Conservation (phyloP, 345 rosid species). For the Eucalyptus tenuipes region DNA sequence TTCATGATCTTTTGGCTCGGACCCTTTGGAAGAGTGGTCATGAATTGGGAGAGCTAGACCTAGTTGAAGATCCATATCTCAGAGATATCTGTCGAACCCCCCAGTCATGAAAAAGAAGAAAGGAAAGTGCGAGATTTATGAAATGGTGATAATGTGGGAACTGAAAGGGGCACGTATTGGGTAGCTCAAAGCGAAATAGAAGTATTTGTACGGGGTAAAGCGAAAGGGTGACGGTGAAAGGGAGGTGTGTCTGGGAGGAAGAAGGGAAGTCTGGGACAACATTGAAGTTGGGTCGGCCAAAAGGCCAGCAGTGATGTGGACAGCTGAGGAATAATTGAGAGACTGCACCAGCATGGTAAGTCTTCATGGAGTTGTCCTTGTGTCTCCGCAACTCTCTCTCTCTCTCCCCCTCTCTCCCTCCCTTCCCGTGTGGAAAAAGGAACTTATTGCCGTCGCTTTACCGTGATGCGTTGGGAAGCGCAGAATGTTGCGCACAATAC, state of each 20-base stretch:
- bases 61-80: slow-evolving; percentile 41
- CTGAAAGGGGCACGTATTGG: background rate
- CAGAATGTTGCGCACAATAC: background rate
- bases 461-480: background rate
- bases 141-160: background rate
- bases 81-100: background rate
- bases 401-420: background rate
- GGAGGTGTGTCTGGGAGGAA: slow-evolving; percentile 5
- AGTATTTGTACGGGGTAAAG: background rate
- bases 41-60: slow-evolving; percentile 26
- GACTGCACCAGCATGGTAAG: background rate
- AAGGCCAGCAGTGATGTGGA: slow-evolving; percentile 41
- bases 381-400: background rate
- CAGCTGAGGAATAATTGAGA: slow-evolving; percentile 2
- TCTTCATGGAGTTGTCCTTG: background rate
- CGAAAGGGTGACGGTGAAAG: background rate
- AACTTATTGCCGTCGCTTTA: background rate
- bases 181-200: background rate
- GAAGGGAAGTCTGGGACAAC: slow-evolving; percentile 26
- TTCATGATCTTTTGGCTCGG: background rate
- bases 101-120: background rate
- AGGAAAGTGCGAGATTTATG: background rate
- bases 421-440: background rate
- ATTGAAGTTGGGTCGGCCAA: slow-evolving; percentile 46
- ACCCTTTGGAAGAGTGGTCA: background rate